Percentiles rank a stretch among this genome's conserved stretches.
Evolutionary conservation across 2,329 filamentous ascomycete species (phyloP).

Genomic region (Trichophyton simii): DNA sequence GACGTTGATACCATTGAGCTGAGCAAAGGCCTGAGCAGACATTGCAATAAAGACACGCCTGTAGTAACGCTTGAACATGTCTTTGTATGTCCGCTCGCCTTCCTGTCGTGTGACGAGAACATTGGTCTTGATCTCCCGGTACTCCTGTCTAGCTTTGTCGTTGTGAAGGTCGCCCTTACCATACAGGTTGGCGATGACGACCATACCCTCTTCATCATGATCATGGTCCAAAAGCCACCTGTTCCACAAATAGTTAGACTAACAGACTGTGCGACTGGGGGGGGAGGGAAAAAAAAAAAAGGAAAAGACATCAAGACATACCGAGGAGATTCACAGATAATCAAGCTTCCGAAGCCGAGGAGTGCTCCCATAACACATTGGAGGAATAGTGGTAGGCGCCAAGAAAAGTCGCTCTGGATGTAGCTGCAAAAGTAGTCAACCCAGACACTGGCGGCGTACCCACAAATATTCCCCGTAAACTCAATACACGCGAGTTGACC

Average conservation of each 20-base stretch:
- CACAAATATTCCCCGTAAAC: conserved; percentile 92
- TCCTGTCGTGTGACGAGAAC: conserved; percentile 88
- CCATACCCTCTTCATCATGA: conserved; percentile 94
- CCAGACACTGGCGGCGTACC: conserved; percentile 94
- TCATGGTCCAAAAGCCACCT: conserved; percentile 97
- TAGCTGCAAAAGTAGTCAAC: conserved; percentile 95
- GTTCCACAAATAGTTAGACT: conserved; percentile 15
- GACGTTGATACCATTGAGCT: conserved; percentile 98
- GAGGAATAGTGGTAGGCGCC: conserved; percentile 80
- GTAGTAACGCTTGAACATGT: conserved; percentile 90
- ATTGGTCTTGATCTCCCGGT: conserved; percentile 97
- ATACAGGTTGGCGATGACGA: conserved; percentile 95
- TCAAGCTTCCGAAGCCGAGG: conserved; percentile 69
- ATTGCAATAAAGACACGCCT: conserved; percentile 96
- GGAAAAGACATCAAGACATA: conserved; percentile 28
- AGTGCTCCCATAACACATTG: conserved; percentile 90
- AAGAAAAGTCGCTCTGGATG: conserved; percentile 73
- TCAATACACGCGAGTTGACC: conserved; percentile 95
- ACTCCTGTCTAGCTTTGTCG: conserved; percentile 83
- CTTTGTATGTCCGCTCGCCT: conserved; percentile 76
- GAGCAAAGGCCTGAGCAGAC: conserved; percentile 90
- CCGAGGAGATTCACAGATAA: conserved; percentile 95
- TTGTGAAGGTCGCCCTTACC: conserved; percentile 93
- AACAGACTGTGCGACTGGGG: conserved; percentile 1
- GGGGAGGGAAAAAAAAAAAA: background rate